A percentile compares a stretch with the other conserved stretches of the same genome.
Conservation (phyloP, 345 rosid species). For the Eutrema heterophyllum region DNA sequence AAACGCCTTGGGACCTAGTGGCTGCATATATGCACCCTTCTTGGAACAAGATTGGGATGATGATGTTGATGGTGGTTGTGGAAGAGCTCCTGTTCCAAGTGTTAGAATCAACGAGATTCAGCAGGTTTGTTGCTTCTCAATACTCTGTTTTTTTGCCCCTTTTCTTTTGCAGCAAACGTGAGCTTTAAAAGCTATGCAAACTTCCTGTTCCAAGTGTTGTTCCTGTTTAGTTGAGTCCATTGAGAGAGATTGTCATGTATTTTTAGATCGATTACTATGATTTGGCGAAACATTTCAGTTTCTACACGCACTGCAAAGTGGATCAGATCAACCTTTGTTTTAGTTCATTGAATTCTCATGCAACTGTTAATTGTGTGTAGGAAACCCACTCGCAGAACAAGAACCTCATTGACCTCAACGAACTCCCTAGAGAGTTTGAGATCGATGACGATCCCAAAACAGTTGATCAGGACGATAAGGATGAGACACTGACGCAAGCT, state of each 20-base stretch:
- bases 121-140: not conserved
- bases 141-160: not conserved
- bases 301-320: not conserved
- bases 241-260: not conserved
- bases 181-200: not conserved
- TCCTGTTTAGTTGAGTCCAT: not conserved
- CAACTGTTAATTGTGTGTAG: not conserved
- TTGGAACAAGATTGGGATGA: conserved; percentile 45
- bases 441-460: not conserved
- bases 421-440: not conserved
- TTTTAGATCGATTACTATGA: not conserved
- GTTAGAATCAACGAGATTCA: not conserved
- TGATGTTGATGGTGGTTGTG: conserved; percentile 63
- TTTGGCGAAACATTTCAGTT: not conserved
- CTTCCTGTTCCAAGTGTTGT: not conserved
- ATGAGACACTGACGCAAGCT: not conserved
- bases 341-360: not conserved
- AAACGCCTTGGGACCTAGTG: not conserved
- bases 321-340: not conserved
- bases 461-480: not conserved
- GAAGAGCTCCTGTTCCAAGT: not conserved
- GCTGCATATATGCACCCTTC: not conserved
- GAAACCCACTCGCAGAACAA: not conserved
- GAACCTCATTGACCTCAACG: not conserved
- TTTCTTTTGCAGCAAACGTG: not conserved